Evolutionary conservation across 768 basidiomycete genomes (phyloP), one percentile per base, ranked within the genome.

Genomic region (Boletus edulis): DNA sequence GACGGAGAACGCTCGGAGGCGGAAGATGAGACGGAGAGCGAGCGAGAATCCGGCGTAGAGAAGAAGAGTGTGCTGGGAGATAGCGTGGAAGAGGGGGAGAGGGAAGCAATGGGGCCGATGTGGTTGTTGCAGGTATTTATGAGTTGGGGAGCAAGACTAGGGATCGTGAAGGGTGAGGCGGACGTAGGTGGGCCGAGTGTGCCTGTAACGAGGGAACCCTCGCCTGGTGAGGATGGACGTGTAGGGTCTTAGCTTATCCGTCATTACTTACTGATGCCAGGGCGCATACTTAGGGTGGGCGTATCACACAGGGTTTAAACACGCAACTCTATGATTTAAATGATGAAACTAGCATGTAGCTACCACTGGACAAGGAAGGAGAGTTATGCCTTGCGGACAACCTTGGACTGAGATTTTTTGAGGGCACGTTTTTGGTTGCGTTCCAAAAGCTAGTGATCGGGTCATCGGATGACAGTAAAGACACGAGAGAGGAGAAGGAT

Each of bases 61-160:
- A 45, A 50, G 31, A 53, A 47, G 53, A 56, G 44, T 40, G 46
- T 37, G 18, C 43, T 48, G 38, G 63, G 51, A 22, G 61, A 63
- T 24, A 59, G 54, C 0, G 43, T 57, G 31, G 64, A 60, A 32
- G 72, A 76, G 22, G 80, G 82, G 48, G 83, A 81, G 58, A 68
- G 69, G 52, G 81, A 81, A 53, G 81, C 79, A 39, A 83, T 87
- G 67, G 83, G 82, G 51, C 87, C 88, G 37, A 84, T 89, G 77
- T 91, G 89, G 89, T 66, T 90, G 51, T 71, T 91, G 62, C 75
- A 79, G 63, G 82, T 90, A 71, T 87, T 91, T 68, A 89, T 84
- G 44, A 86, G 85, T 55, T 90, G 87, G 87, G 86, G 84, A 8
- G 81, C 81, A 39, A 79, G 78, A 58, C 82, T 87, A 82, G 80